Conservation (phyloP, 2,329 filamentous ascomycete genomes). For the Aspergillus fijiensis region DNA sequence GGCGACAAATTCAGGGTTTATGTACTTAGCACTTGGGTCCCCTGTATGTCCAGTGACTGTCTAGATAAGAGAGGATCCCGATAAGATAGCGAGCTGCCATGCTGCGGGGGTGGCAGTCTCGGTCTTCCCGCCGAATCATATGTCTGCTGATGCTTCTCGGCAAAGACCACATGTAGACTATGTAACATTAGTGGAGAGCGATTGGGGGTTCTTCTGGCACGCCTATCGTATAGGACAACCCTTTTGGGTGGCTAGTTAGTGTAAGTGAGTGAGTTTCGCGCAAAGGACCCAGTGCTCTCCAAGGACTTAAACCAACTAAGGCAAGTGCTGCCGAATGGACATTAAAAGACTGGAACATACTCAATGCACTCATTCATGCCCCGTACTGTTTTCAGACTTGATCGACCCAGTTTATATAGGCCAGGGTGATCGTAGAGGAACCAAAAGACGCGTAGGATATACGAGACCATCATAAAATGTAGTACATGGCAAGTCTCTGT, state of each 20-base stretch:
- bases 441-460: too few relatives aligned
- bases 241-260: background rate
- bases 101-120: constrained; percentile 12
- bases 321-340: background rate
- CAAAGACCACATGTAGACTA: background rate
- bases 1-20: constrained; percentile 3
- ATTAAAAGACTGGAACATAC: background rate
- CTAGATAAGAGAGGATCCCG: constrained; percentile 14
- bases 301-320: background rate
- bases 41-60: constrained; percentile 6
- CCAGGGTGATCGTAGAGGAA: too few relatives aligned
- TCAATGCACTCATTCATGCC: background rate
- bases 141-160: background rate
- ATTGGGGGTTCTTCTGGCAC: background rate
- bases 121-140: constrained; percentile 19
- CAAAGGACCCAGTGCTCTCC: too few relatives aligned
- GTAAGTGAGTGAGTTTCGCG: background rate
- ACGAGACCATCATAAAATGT: too few relatives aligned
- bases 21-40: constrained; percentile 1
- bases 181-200: too few relatives aligned
- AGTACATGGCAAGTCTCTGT: too few relatives aligned
- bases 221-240: background rate
- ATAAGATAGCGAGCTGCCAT: constrained; percentile 11
- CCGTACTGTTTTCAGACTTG: too few relatives aligned
- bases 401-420: too few relatives aligned